These are phyloP conservation scores for Colletotrichum brevisporum DNA, from an alignment of 2,329 filamentous ascomycete species.

Conservation along the genomic window DNA sequence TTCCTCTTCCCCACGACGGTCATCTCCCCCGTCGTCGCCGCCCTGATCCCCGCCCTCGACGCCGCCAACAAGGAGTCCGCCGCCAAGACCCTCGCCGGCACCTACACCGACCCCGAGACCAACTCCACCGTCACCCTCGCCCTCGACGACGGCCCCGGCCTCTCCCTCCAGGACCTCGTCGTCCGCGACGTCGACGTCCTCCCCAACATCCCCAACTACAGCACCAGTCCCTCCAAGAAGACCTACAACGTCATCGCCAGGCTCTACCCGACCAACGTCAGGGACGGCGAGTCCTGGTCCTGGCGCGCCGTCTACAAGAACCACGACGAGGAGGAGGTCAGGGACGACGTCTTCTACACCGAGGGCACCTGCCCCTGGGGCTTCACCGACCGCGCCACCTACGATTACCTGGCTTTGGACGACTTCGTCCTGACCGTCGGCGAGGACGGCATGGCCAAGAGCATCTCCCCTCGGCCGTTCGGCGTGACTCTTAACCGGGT, in stretches of 20 bases:
- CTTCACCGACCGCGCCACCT: conserved; percentile 50
- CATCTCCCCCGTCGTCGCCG: conserved; percentile 48
- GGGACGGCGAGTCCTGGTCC: conserved; percentile 40
- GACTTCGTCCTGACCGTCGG: conserved; percentile 47
- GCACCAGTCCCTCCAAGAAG: background rate
- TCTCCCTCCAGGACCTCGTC: conserved; percentile 55
- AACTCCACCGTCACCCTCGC: conserved; percentile 58
- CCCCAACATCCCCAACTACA: conserved; percentile 50
- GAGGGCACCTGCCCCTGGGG: conserved; percentile 51
- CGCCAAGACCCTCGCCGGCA: conserved; percentile 50
- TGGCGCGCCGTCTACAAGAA: conserved; percentile 53
- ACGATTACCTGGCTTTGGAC: conserved; percentile 50
- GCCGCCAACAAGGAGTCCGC: conserved; percentile 57
- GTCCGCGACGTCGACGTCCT: conserved; percentile 59
- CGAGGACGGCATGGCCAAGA: conserved; percentile 13
- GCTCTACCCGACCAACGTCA: conserved; percentile 31
- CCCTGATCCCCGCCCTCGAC: conserved; percentile 59
- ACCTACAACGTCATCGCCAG: conserved; percentile 26
- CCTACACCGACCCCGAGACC: conserved; percentile 53
- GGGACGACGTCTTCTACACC: conserved; percentile 47
- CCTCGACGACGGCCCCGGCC: conserved; percentile 56
- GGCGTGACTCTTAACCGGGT: conserved; percentile 17
- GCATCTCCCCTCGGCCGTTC: conserved; percentile 26
- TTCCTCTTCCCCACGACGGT: conserved; percentile 41
- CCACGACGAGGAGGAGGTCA: conserved; percentile 38